These are phyloP conservation scores for Suhomyces vadensis DNA, from an alignment of 805 yeast species.

Conservation along the genomic window DNA sequence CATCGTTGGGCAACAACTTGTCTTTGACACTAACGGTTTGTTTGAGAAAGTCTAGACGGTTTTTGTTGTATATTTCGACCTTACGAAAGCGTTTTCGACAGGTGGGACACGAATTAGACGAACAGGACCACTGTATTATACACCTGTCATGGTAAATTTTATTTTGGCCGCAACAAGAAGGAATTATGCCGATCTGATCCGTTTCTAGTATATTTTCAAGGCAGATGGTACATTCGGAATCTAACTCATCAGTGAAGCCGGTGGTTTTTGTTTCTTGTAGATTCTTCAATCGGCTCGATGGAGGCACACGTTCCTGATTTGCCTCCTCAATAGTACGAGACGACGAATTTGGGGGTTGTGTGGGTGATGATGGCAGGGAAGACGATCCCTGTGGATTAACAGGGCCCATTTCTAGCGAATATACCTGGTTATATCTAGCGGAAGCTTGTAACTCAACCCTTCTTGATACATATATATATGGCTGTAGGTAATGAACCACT, in stretches of 20 bases:
- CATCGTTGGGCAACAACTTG: slow-evolving; percentile 33
- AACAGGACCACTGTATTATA: slow-evolving; percentile 55
- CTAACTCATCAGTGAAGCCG: slow-evolving; percentile 7
- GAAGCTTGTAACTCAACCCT: not conserved
- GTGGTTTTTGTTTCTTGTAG: not conserved
- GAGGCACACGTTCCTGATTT: not conserved
- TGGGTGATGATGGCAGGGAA: not conserved
- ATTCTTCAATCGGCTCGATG: not conserved
- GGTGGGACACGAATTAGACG: slow-evolving; percentile 62
- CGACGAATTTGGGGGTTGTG: not conserved
- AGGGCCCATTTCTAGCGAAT: not conserved
- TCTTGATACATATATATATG: not conserved
- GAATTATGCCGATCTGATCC: slow-evolving; percentile 10
- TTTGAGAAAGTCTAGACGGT: slow-evolving; percentile 12
- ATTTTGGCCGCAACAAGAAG: slow-evolving; percentile 15
- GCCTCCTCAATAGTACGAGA: not conserved
- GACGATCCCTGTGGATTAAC: not conserved
- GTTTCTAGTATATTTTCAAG: slow-evolving; percentile 32
- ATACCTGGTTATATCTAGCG: not conserved
- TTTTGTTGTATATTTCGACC: slow-evolving; percentile 31
- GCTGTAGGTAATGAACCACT: not conserved
- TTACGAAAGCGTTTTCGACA: slow-evolving; percentile 51
- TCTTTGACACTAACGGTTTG: slow-evolving; percentile 27
- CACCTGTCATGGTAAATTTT: slow-evolving; percentile 54
- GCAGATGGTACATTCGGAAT: slow-evolving; percentile 60